Evolutionary conservation across 768 basidiomycete species (phyloP).

Genomic region (Phylloporus sp.): DNA sequence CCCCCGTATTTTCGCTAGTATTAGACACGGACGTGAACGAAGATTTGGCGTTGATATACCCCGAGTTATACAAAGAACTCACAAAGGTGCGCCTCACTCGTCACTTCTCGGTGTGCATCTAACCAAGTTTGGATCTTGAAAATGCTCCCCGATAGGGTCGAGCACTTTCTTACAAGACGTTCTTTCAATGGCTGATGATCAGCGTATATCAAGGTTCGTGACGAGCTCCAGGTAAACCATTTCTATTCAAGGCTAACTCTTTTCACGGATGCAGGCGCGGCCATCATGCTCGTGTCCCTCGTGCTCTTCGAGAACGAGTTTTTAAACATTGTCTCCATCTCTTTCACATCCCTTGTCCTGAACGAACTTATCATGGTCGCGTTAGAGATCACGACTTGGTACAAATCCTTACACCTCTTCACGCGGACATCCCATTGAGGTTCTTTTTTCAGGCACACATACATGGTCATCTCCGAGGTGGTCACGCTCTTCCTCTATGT

Average conservation of each 20-base stretch:
- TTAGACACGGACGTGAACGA: conserved; percentile 95
- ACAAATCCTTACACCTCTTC: not conserved
- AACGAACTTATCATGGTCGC: conserved; percentile 99
- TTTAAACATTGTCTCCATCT: conserved; percentile 96
- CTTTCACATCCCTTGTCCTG: conserved; percentile 91
- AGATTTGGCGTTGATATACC: conserved; percentile 91
- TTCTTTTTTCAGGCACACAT: conserved; percentile 65
- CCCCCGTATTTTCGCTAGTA: conserved; percentile 95
- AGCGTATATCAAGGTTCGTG: conserved; percentile 89
- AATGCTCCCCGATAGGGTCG: conserved; percentile 61
- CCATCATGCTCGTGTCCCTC: conserved; percentile 98
- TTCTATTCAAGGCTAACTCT: not conserved
- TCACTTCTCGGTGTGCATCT: not conserved
- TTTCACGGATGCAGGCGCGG: conserved; percentile 59
- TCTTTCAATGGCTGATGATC: conserved; percentile 97
- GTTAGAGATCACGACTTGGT: conserved; percentile 97
- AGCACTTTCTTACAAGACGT: conserved; percentile 93
- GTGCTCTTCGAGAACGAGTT: conserved; percentile 97
- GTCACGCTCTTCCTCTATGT: conserved; percentile 87
- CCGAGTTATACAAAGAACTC: conserved; percentile 95
- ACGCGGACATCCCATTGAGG: conserved; percentile 8
- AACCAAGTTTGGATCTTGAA: not conserved
- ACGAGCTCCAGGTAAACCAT: not conserved
- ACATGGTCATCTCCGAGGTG: conserved; percentile 92
- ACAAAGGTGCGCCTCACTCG: conserved; percentile 67